Conservation (phyloP, 805 yeast species). For the Kuraishia hungarica region DNA sequence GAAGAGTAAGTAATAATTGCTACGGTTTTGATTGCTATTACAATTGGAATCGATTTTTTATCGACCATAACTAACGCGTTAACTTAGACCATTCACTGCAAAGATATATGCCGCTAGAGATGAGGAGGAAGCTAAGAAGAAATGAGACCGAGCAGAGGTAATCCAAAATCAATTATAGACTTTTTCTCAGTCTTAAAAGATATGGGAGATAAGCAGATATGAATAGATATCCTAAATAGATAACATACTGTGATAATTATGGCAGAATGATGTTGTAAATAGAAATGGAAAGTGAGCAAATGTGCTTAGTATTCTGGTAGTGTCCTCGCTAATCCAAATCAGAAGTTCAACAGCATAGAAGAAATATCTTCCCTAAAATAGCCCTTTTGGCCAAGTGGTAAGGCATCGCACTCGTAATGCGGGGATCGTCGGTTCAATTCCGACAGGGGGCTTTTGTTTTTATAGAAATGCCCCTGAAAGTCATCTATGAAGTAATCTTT, state of each 20-base stretch:
- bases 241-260: too few relatives aligned
- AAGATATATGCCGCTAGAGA: slow-evolving; percentile 76
- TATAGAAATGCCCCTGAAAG: neutral
- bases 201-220: neutral
- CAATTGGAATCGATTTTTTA: slow-evolving; percentile 6
- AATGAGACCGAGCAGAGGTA: slow-evolving; percentile 3
- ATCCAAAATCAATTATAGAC: too few relatives aligned
- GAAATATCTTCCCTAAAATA: slow-evolving; percentile 3
- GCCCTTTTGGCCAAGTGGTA: slow-evolving; percentile 38
- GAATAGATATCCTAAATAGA: neutral
- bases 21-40: neutral
- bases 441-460: slow-evolving; percentile 27
- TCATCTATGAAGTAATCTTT: neutral
- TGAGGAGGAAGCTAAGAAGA: slow-evolving; percentile 19
- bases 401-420: slow-evolving; percentile 40
- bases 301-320: neutral
- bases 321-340: neutral
- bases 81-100: slow-evolving; percentile 73
- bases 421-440: slow-evolving; percentile 36
- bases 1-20: slow-evolving; percentile 48
- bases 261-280: too few relatives aligned
- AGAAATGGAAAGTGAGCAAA: too few relatives aligned
- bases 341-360: neutral
- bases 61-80: neutral
- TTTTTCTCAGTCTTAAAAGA: neutral